These are phyloP conservation scores for Lithocarpus polystachyus DNA, from an alignment of 306 rosid genomes.

Conservation along the genomic window DNA sequence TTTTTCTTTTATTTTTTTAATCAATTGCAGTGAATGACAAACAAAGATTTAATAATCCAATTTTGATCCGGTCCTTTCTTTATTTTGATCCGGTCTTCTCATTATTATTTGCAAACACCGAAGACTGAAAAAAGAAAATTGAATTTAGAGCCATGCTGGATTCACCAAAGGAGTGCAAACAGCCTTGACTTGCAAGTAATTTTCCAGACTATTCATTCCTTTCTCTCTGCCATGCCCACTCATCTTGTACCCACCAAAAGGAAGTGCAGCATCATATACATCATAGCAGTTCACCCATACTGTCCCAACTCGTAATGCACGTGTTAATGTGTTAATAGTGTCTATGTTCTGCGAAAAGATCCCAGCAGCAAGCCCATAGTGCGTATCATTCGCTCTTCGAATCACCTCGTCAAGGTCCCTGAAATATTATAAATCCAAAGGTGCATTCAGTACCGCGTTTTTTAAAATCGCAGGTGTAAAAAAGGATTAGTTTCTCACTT, in stretches of 20 bases:
- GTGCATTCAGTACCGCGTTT: too few relatives aligned
- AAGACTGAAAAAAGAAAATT: neutral
- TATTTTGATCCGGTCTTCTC: too few relatives aligned
- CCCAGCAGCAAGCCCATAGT: slow-evolving; percentile 90
- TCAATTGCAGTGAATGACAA: too few relatives aligned
- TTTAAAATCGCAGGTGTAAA: neutral
- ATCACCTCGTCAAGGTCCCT: slow-evolving; percentile 74
- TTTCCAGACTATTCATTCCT: slow-evolving; percentile 66
- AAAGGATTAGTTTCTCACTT: slow-evolving; percentile 43
- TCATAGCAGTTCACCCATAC: slow-evolving; percentile 84
- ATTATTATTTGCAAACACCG: neutral
- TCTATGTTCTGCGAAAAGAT: slow-evolving; percentile 62
- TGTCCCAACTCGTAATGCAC: slow-evolving; percentile 73
- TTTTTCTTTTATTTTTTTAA: too few relatives aligned
- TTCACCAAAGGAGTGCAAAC: slow-evolving; percentile 68
- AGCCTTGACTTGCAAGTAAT: slow-evolving; percentile 93
- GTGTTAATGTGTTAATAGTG: slow-evolving; percentile 67
- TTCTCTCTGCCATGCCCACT: slow-evolving; percentile 92
- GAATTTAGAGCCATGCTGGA: slow-evolving; percentile 79
- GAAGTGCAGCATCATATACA: slow-evolving; percentile 83
- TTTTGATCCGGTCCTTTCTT: too few relatives aligned
- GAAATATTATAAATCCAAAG: neutral
- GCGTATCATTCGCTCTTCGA: slow-evolving; percentile 59
- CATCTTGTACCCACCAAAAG: slow-evolving; percentile 95
- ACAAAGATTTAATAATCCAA: too few relatives aligned